Evolutionary conservation across 1,139 yeast species (phyloP), one percentile per base, ranked within the genome.

Genomic region (Saccharomycopsis hybrid): DNA sequence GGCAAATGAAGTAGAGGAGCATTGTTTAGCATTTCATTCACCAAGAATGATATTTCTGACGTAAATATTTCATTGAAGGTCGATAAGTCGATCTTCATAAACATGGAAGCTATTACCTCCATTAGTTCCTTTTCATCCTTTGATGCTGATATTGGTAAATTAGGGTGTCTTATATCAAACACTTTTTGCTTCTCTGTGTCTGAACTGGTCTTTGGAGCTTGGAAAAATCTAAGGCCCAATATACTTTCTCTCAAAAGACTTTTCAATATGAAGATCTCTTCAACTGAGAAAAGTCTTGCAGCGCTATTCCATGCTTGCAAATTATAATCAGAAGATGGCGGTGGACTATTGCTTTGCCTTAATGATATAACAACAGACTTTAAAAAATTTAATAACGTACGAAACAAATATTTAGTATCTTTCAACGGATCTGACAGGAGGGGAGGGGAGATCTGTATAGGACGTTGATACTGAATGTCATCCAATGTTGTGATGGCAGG

Each of bases 21-120:
- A 64, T 92, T 94, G 38, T 80, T 78, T 55, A 89, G 71, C 80
- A 88, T 86, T 3, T 88, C 77, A 29, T 85, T 82, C 60, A 87
- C 89, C 64, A 90, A 70, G 58, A 78, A 81, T 27, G 84, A 86
- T 54, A 92, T 73, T 63, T 92, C 96, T 2, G 83, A 75, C 55
- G 83, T 87, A 7, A 90, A 84, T 57, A 92, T 84, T 65, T 94
- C 99, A 63, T 88, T 90, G 65, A 94, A 94, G 1, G 97, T 86
- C 1, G 97, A 92, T 25, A 96, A 94, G 61, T 94, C 99, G 51
- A 94, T 77, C 63, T 89, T 96, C 59, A 89, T 87, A 65, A 88
- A 94, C 58, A 92, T 87, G 1, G 96, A 85, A 0, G 97, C 97
- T 63, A 94, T 82, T 1, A 90, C 85, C 63, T 94, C 98, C 96